Evolutionary conservation across 1,284 basidiomycete genomes (phyloP), one percentile per base, ranked within the genome.

Genomic region (Cryptococcus sp.): DNA sequence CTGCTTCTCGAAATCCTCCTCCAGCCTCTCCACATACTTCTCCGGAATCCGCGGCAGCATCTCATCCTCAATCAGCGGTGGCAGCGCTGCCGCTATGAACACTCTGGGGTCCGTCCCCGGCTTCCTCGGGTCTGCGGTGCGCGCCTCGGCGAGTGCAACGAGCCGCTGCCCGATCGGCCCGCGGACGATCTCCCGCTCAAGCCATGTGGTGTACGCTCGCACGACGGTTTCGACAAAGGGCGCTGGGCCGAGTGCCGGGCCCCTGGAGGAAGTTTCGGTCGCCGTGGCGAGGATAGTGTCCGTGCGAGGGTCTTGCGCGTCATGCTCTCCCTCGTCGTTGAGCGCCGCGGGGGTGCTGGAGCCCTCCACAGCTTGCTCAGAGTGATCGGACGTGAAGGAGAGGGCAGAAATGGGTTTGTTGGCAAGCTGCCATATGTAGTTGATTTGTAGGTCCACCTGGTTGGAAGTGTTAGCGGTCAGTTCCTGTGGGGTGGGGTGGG

Each of bases 401-500:
- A 53, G 52, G 2, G 60, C 39, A 0, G 67, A 58, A 20, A 76
- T 53, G 0, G 69, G 67, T 57, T 72, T 73, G 49, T 71, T 60
- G 50, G 69, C 66, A 20, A 76, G 62, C 53, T 76, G 72, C 67
- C 68, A 74, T 21, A 76, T 67, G 49, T 76, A 74, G 65, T 76
- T 76, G 59, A 76, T 71, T 52, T 76, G 72, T 28, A 76, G 54
- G 48, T 76, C 73, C 54, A 76, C 73, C 73, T 75, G 61, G 7
- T 18, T 8, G 21, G 44, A 37, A 49, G 37, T 38, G 36, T 44
- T 21, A 48, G 21, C 7, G 15, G 44, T 33, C 36, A 11, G 50
- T 56, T 6, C 15, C 11, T n/a, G 43, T 7, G n/a, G n/a, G n/a
- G 1, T 24, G 36, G 15, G 40, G 23, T 18, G 18, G 23, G 16